Conservation (phyloP, 805 yeast genomes). For the Ogataea kodamae region DNA sequence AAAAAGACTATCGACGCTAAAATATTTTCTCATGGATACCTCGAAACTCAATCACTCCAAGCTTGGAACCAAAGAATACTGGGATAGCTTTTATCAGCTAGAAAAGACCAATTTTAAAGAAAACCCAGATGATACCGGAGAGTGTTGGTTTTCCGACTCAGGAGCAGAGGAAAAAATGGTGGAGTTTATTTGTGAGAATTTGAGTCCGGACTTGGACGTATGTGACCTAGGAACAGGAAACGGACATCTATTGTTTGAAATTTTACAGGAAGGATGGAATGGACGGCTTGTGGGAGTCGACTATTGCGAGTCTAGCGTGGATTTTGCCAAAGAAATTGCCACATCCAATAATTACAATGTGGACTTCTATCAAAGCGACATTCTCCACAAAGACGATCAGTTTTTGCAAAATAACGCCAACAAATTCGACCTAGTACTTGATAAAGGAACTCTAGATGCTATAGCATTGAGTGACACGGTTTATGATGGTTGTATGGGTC, state of each 20-base stretch:
- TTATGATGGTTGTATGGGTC: conserved; percentile 45
- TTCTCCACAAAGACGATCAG: conserved; percentile 41
- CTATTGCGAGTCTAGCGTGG: conserved; percentile 77
- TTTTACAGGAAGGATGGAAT: conserved; percentile 60
- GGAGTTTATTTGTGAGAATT: conserved; percentile 58
- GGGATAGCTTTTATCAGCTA: conserved; percentile 81
- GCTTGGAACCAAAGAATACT: conserved; percentile 83
- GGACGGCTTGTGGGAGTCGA: conserved; percentile 74
- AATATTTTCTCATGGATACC: conserved; percentile 16
- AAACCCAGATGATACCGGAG: conserved; percentile 86
- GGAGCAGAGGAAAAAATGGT: conserved; percentile 85
- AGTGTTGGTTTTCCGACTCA: conserved; percentile 95
- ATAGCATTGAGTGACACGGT: conserved; percentile 74
- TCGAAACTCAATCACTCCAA: conserved; percentile 65
- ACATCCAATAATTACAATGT: conserved; percentile 36
- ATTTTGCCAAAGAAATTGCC: conserved; percentile 65
- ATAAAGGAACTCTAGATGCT: conserved; percentile 96
- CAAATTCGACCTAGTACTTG: conserved; percentile 71
- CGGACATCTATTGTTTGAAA: conserved; percentile 78
- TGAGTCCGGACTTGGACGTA: conserved; percentile 38
- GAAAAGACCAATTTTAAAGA: conserved; percentile 70
- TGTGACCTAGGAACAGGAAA: conserved; percentile 95
- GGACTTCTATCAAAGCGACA: conserved; percentile 64
- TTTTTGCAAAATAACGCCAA: conserved; percentile 32
- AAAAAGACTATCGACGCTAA: conserved; percentile 10